Conservation (phyloP, 306 rosid species). For the Vigna unguiculata region DNA sequence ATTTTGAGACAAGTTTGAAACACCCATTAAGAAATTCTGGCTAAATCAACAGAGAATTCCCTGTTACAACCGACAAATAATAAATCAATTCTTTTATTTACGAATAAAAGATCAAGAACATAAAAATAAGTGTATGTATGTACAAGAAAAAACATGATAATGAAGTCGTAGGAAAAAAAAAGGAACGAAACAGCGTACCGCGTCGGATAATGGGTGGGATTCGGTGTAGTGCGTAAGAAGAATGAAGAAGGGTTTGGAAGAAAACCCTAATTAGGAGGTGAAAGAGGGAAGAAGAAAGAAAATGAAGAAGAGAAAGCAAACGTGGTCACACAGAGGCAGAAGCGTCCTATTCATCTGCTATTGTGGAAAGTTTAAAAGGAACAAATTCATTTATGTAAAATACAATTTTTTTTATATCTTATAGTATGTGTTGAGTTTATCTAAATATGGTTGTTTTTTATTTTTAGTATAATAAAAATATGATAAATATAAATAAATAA, state of each 20-base stretch:
- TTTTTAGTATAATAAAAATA: too few species aligned
- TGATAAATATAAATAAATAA: too few species aligned
- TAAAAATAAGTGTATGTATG: too few species aligned
- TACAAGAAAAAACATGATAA: too few species aligned
- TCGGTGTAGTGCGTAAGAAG: neutral
- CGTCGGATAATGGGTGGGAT: neutral
- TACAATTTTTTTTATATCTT: too few species aligned
- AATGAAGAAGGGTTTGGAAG: neutral
- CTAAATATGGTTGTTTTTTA: too few species aligned
- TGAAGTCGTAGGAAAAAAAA: neutral
- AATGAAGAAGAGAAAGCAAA: neutral
- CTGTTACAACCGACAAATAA: neutral
- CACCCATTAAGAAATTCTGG: neutral
- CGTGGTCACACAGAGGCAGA: neutral
- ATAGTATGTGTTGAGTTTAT: neutral
- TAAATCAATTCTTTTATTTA: neutral
- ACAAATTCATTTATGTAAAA: neutral
- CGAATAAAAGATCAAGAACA: neutral
- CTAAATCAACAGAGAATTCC: neutral
- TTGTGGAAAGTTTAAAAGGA: neutral
- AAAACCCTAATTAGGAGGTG: neutral
- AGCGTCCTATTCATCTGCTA: constrained; percentile 5
- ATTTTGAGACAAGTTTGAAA: neutral
- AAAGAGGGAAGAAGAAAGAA: neutral
- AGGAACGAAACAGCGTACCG: neutral